Base-by-base conservation (phyloP, 108 stramenopile species). In the Fistulifera pelliculosa region DNA sequence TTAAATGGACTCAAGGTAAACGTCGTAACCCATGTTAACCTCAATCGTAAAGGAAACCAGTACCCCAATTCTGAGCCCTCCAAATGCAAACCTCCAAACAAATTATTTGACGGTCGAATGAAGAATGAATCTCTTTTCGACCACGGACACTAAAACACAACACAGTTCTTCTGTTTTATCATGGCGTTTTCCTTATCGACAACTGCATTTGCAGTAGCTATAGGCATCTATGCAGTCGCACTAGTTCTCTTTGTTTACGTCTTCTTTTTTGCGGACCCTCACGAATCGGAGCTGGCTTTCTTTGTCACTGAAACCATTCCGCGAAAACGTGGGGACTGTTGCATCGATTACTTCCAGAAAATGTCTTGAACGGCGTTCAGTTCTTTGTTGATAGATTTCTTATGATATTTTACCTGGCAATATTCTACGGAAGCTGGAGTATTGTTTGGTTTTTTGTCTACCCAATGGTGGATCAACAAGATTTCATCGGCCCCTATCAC, bases 391-490 rank as follows among this genome's bases (percentile, higher is more conserved):
- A 75, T 28, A 47, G 55, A 7, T 38, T 43, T 38, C 27, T 75
- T 48, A 53, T 64, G 3, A 25, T 75, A 14, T 40, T 72, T 11
- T 85, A 81, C 41, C 63, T 72, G 15, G 58, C 75, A 22, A 70
- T 87, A 8, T 85, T 93, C 8, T 50, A 79, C n/a, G 85, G 85
- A 47, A 67, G 65, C 17, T 93, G 87, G 85, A 62, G 62, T 15
- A 63, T 87, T 13, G 76, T 93, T 5, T 84, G 89, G 44, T 53
- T 44, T 14, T 73, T 79, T 27, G 74, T 79, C 10, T 93, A 90
- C 49, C 72, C 74, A 6, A 80, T 70, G 58, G 79, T 93, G 28
- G 56, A 62, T 38, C 55, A 63, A 27, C 70, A 75, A 1, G 38
- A 28, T 8, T 58, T 71, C 56, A 69, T 93, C 21, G 41, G 54